Conservation (phyloP, 2,329 filamentous ascomycete genomes). For the Tolypocladium inflatum region DNA sequence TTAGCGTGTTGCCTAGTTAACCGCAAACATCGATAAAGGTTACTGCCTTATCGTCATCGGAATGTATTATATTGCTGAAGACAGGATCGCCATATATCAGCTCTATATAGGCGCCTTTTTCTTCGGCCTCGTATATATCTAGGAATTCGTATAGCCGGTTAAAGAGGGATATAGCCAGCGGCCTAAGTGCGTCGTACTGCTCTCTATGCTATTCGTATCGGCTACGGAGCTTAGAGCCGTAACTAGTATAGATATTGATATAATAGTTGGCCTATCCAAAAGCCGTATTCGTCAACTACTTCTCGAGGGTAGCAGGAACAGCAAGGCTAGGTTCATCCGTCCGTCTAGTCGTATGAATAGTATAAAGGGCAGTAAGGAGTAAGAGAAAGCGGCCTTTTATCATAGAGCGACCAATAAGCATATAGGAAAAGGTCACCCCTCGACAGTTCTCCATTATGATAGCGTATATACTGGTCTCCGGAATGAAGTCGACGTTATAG, state of each 20-base stretch:
- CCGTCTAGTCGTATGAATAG: neutral
- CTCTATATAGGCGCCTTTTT: conserved; percentile 13
- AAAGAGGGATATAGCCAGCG: conserved; percentile 13
- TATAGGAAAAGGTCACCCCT: conserved; percentile 17
- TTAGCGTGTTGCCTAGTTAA: conserved; percentile 15
- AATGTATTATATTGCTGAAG: conserved; percentile 19
- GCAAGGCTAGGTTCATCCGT: neutral
- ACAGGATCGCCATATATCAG: conserved; percentile 20
- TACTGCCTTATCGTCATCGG: conserved; percentile 14
- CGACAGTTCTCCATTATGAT: conserved; percentile 18
- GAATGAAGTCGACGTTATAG: conserved; percentile 15
- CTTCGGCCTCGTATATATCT: conserved; percentile 18
- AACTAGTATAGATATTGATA: conserved; percentile 3
- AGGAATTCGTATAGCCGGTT: conserved; percentile 15
- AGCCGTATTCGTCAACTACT: neutral
- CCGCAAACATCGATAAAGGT: conserved; percentile 20
- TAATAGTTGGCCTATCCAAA: too few relatives aligned
- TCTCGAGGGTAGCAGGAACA: neutral
- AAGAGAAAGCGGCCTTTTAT: conserved; percentile 16
- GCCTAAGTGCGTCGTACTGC: conserved; percentile 14
- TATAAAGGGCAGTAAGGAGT: conserved; percentile 14
- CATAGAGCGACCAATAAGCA: conserved; percentile 19
- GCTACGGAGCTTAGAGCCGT: conserved; percentile 12
- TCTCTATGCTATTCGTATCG: conserved; percentile 12
- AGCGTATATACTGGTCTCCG: conserved; percentile 14